Evolutionary conservation across 768 basidiomycete species (phyloP).

Genomic region (Vishniacozyma victoriae): DNA sequence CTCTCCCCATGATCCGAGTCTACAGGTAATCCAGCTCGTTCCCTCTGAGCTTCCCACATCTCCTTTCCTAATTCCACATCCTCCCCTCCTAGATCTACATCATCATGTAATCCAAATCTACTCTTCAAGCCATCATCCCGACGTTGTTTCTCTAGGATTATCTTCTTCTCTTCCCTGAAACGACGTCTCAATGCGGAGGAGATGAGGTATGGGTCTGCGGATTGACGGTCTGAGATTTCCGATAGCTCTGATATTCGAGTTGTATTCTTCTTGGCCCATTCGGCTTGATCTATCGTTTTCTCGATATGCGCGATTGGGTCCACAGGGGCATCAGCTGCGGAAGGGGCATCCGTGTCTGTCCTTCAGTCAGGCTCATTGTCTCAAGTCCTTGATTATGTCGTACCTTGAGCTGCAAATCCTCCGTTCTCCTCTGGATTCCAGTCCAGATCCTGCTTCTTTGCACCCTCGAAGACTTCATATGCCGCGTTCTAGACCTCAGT

Average conservation of each 20-base stretch:
- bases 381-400: too few species aligned
- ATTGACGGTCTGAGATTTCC: conserved; percentile 66
- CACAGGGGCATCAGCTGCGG: conserved; percentile 52
- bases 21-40: conserved; percentile 47
- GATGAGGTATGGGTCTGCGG: conserved; percentile 78
- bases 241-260: conserved; percentile 78
- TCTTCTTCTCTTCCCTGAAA: conserved; percentile 81
- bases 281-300: conserved; percentile 74
- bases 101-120: conserved; percentile 69
- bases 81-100: conserved; percentile 56
- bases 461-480: conserved; percentile 86
- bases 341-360: conserved; percentile 63
- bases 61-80: conserved; percentile 56
- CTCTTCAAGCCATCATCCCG: conserved; percentile 67
- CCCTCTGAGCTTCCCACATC: conserved; percentile 56
- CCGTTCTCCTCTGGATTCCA: conserved; percentile 97
- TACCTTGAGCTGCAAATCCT: conserved; percentile 80
- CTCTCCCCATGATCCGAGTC: neutral
- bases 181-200: conserved; percentile 68
- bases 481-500: conserved; percentile 68
- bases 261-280: conserved; percentile 64
- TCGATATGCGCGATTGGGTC: conserved; percentile 87
- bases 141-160: conserved; percentile 61
- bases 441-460: conserved; percentile 88
- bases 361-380: neutral